Base-by-base conservation (phyloP, 2,329 filamentous ascomycete genomes). In the Diplodia seriata region DNA sequence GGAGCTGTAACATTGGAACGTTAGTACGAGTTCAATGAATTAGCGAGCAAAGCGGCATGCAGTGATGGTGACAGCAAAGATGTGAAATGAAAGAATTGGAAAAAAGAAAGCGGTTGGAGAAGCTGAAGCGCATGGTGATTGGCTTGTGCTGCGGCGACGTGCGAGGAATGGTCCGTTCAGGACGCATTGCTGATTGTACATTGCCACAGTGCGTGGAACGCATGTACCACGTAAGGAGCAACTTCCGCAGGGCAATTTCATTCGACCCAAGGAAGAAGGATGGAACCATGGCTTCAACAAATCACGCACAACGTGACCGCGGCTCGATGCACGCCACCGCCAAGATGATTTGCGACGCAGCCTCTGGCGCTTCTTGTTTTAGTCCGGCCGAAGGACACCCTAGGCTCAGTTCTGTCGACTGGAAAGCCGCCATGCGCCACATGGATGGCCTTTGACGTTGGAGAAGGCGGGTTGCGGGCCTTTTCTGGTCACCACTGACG, bases 1-100 rank as follows among this genome's bases (percentile, higher is more conserved):
- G 1, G 90, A 92, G 70, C 87, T 80, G 68, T 38, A 26, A 26
- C 38, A 23, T 65, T 6, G 23, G 29, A 9, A 14, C 2, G 23
- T 26, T 26, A 26, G 23, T 26, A 26, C 23, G 23, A 26, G 23
- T 26, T 26, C 23, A 26, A 26, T 26, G 3, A 3, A 26, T 26
- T 26, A 26, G 23, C 23, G 23, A 26, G 2, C 23, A 26, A 26
- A 26, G 23, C 2, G 5, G 31, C 31, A 33, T 33, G 31, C 31
- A 47, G 43, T 18, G 18, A 47, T 47, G 18, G 14, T 47, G 43
- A n/a, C 6, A n/a, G 14, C 5, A 15, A 15, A 7, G 1, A 33
- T 15, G 23, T 26, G 7, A 43, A 9, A 5, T 47, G 20, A 2
- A n/a, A 20, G n/a, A 20, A 20, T 11, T 20, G n/a, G 15, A 47